Percentiles rank a stretch among this genome's conserved stretches.
phyloP scores from a whole-genome alignment of 768 basidiomycete genomes.

The Mycena rebaudengoi region DNA sequence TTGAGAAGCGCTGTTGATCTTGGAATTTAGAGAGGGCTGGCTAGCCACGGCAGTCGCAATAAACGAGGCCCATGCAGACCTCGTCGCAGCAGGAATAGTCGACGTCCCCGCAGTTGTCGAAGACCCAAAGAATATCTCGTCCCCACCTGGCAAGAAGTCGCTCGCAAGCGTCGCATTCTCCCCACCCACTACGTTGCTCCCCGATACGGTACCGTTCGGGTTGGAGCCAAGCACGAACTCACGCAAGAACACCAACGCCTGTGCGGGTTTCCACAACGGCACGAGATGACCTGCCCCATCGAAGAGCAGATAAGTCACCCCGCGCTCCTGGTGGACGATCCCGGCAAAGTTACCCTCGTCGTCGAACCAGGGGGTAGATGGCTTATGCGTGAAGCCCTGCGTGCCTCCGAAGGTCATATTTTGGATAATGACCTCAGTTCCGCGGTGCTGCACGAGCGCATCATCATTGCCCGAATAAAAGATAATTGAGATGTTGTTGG shows the following conservation, averaged over 20 bases:
- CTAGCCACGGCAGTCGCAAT: slow-evolving; percentile 36
- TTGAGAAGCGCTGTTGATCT: not conserved
- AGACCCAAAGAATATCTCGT: slow-evolving; percentile 53
- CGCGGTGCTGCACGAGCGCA: slow-evolving; percentile 53
- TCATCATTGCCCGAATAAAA: slow-evolving; percentile 40
- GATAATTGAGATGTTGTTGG: slow-evolving; percentile 44
- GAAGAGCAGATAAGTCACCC: slow-evolving; percentile 42
- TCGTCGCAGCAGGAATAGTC: slow-evolving; percentile 46
- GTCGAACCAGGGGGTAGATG: slow-evolving; percentile 58
- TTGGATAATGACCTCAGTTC: slow-evolving; percentile 52
- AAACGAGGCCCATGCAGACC: slow-evolving; percentile 46
- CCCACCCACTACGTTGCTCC: slow-evolving; percentile 34
- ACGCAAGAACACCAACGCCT: slow-evolving; percentile 53
- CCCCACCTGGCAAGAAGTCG: slow-evolving; percentile 47
- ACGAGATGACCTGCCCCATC: slow-evolving; percentile 30
- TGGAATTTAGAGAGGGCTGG: not conserved
- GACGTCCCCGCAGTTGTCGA: slow-evolving; percentile 47
- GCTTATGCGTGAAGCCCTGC: slow-evolving; percentile 58
- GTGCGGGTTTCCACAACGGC: slow-evolving; percentile 19
- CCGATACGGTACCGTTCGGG: slow-evolving; percentile 51
- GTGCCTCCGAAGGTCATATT: slow-evolving; percentile 65
- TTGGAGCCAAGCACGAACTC: slow-evolving; percentile 61
- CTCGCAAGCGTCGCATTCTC: slow-evolving; percentile 45
- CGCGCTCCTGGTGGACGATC: slow-evolving; percentile 62
- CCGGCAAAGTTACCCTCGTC: slow-evolving; percentile 54